Percentiles rank a stretch among this genome's conserved stretches.
Evolutionary conservation across 2,329 filamentous ascomycete species (phyloP).

Genomic region (Alternaria alternata): DNA sequence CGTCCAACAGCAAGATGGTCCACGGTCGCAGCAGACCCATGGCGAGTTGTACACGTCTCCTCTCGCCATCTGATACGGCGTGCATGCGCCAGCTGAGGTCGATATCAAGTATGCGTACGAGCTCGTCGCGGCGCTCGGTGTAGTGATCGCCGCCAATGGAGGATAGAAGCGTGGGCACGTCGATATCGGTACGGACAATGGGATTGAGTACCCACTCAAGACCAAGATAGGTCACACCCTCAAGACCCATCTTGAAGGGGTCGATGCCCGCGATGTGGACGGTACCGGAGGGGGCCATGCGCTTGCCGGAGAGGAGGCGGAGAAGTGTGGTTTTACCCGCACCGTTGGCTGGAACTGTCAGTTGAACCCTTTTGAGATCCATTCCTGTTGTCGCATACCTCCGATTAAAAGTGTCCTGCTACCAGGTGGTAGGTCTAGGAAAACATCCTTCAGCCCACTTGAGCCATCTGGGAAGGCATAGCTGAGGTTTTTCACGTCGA

Average conservation of each 20-base stretch:
- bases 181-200: constrained; percentile 94
- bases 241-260: constrained; percentile 87
- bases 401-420: constrained; percentile 92
- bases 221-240: constrained; percentile 96
- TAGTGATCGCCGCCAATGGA: constrained; percentile 89
- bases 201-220: constrained; percentile 98
- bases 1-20: constrained; percentile 89
- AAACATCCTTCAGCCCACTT: constrained; percentile 77
- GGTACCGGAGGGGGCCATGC: constrained; percentile 78
- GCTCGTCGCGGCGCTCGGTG: constrained; percentile 81
- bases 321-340: constrained; percentile 97
- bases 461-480: constrained; percentile 90
- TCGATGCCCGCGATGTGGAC: constrained; percentile 84
- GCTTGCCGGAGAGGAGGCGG: constrained; percentile 92
- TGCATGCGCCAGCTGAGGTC: constrained; percentile 95
- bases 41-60: constrained; percentile 88
- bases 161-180: constrained; percentile 82
- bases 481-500: constrained; percentile 77
- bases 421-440: constrained; percentile 77
- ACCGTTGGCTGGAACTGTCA: constrained; percentile 73
- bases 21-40: constrained; percentile 95
- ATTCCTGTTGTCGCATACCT: constrained; percentile 57
- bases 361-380: constrained; percentile 1
- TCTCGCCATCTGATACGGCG: constrained; percentile 90
- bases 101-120: constrained; percentile 88